Percentiles rank a stretch among this genome's conserved stretches.
Conservation (phyloP, 805 yeast genomes). For the Myxozyma udenii region DNA sequence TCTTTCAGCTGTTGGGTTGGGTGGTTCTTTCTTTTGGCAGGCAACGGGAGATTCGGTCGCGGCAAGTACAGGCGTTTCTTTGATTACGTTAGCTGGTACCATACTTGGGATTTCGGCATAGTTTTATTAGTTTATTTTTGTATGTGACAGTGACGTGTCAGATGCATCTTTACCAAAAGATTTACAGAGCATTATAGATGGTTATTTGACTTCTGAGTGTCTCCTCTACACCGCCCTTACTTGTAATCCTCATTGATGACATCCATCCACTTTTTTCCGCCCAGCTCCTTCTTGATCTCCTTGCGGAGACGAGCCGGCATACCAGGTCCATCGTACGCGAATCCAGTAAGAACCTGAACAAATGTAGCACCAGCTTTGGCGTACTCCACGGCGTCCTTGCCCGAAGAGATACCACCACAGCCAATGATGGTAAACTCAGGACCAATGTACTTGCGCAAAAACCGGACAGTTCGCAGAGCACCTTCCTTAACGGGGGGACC, state of each 20-base stretch:
- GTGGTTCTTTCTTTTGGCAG: slow-evolving; percentile 89
- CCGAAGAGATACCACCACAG: slow-evolving; percentile 89
- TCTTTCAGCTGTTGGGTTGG: slow-evolving; percentile 48
- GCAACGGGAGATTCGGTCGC: slow-evolving; percentile 15
- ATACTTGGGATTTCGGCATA: neutral
- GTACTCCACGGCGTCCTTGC: slow-evolving; percentile 85
- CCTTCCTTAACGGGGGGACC: slow-evolving; percentile 88
- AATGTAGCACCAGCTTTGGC: slow-evolving; percentile 93
- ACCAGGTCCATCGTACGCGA: slow-evolving; percentile 92
- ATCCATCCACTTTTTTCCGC: slow-evolving; percentile 81
- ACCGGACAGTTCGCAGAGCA: slow-evolving; percentile 65
- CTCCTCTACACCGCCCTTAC: too few relatives aligned
- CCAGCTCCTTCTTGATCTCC: slow-evolving; percentile 61
- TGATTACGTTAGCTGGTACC: slow-evolving; percentile 5
- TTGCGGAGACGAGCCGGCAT: slow-evolving; percentile 59
- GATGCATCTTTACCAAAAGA: neutral
- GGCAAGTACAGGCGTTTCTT: slow-evolving; percentile 11
- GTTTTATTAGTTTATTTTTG: neutral
- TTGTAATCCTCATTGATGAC: slow-evolving; percentile 59
- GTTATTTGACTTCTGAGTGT: too few relatives aligned
- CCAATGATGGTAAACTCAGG: slow-evolving; percentile 77
- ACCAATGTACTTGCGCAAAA: slow-evolving; percentile 72
- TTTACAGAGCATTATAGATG: too few relatives aligned
- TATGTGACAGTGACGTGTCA: neutral
- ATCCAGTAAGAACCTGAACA: slow-evolving; percentile 81